Evolutionary conservation across 1,284 basidiomycete genomes (phyloP), one percentile per base, ranked within the genome.

Genomic region (Agaricales sp.): DNA sequence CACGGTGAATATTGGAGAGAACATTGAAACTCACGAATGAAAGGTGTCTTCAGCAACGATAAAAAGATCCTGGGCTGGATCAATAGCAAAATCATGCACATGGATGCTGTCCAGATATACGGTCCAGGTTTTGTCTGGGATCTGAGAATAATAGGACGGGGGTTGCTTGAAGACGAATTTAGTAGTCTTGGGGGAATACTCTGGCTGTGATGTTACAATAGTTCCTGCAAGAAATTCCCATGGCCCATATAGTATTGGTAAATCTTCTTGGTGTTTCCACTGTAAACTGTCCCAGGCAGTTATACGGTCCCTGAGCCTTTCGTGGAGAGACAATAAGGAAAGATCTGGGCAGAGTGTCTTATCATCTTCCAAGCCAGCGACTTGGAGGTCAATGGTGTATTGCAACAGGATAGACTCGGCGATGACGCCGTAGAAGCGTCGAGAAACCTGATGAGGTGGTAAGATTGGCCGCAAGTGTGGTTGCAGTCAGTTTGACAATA

Each of bases 1-100:
- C 26, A 30, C 26, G 26, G 6, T 30, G 26, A 30, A 14, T 14
- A 14, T 6, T 6, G 26, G 6, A 30, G 26, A 30, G 26, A 30
- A 6, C 26, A 30, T 6, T n/a, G 16, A 41, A 18, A 41, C 39
- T 41, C 39, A 41, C 39, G 18, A 6, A 4, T 20, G 39, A 8
- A 41, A 8, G 8, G 18, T n/a, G 19, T 41, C 30, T 35, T 35
- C 39, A 8, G 39, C 39, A 11, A 20, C 39, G 39, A 60, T 51
- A 12, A 61, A 52, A 26, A 61, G 52, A 49, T 61, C 55, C 37
- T 54, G 53, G 2, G 56, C 58, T 4, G 55, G 49, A 51, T 61
- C 58, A 44, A 61, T 52, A 2, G 55, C 49, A 41, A 61, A 61
- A 48, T 61, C 59, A 20, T 43, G 37, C 13, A 54, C n/a, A 13